Evolutionary conservation across 2,329 filamentous ascomycete species (phyloP).

Genomic region (Ophiostoma sp.): DNA sequence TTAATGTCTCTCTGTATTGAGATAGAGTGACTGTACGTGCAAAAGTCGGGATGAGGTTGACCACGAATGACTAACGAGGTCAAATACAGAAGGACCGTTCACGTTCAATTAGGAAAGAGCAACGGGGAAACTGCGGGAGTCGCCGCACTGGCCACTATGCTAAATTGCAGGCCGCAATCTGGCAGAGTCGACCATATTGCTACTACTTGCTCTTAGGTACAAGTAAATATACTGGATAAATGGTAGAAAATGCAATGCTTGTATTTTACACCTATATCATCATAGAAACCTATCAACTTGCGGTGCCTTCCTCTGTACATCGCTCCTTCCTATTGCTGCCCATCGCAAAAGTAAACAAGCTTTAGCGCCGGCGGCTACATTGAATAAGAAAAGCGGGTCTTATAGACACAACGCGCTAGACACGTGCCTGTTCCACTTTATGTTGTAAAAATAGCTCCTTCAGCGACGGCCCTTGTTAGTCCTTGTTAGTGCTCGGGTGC

Average conservation of each 20-base stretch:
- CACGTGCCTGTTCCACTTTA: constrained; percentile 7
- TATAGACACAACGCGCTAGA: background rate
- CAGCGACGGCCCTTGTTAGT: background rate
- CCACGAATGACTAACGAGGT: background rate
- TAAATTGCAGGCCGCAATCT: background rate
- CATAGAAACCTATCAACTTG: background rate
- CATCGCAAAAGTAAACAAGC: constrained; percentile 8
- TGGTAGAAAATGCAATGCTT: background rate
- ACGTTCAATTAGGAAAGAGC: background rate
- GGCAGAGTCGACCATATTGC: background rate
- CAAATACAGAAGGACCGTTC: background rate
- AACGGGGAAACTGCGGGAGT: background rate
- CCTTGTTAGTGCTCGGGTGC: background rate
- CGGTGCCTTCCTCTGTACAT: background rate
- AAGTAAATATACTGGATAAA: background rate
- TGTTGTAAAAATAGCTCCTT: constrained; percentile 8
- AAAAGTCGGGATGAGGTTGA: background rate
- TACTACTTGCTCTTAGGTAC: background rate
- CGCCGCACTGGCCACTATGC: constrained; percentile 18
- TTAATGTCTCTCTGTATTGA: background rate
- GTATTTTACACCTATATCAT: background rate
- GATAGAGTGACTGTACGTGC: background rate
- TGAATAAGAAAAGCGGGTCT: background rate
- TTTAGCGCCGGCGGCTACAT: constrained; percentile 24
- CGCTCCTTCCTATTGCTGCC: constrained; percentile 2